Percentiles rank a stretch among this genome's conserved stretches.
These are phyloP conservation scores for Aotearoamyces nothofagi DNA, from an alignment of 2,329 filamentous ascomycete species.

Conservation along the genomic window DNA sequence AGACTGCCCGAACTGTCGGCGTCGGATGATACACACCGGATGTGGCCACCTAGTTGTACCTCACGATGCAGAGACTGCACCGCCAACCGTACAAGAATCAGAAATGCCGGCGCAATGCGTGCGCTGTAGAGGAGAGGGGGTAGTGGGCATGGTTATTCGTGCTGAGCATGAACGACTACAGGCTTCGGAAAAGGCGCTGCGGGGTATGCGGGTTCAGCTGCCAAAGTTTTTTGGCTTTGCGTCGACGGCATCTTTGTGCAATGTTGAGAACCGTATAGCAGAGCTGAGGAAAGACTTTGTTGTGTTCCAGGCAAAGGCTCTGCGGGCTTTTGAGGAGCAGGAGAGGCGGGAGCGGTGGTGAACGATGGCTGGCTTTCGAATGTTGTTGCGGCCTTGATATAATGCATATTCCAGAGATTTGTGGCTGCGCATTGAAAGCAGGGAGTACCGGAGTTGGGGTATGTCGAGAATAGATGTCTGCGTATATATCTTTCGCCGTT, in stretches of 20 bases:
- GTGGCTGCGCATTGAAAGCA: not conserved
- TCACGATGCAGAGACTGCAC: conserved; percentile 2
- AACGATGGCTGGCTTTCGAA: conserved; percentile 1
- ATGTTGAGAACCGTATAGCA: conserved; percentile 8
- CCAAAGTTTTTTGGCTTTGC: conserved; percentile 8
- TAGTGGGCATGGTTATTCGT: conserved; percentile 6
- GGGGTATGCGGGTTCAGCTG: conserved; percentile 6
- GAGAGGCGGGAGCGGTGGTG: conserved; percentile 14
- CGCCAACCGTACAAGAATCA: conserved; percentile 5
- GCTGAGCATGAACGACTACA: conserved; percentile 6
- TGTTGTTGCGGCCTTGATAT: not conserved
- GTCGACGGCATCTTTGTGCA: conserved; percentile 4
- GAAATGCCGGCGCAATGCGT: conserved; percentile 13
- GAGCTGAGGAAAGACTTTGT: conserved; percentile 2
- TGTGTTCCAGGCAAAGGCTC: conserved; percentile 8
- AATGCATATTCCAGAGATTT: not conserved
- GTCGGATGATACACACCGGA: conserved; percentile 11
- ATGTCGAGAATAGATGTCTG: not conserved
- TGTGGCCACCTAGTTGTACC: conserved; percentile 13
- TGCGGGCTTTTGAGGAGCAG: conserved; percentile 16
- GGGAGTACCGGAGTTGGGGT: not conserved
- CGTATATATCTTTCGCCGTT: too few relatives aligned
- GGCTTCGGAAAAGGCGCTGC: conserved; percentile 7
- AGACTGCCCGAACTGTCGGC: conserved; percentile 14
- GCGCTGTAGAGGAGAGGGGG: conserved; percentile 8